phyloP scores from a whole-genome alignment of 495 filamentous ascomycete genomes.

The Penicillium bialowiezense region DNA sequence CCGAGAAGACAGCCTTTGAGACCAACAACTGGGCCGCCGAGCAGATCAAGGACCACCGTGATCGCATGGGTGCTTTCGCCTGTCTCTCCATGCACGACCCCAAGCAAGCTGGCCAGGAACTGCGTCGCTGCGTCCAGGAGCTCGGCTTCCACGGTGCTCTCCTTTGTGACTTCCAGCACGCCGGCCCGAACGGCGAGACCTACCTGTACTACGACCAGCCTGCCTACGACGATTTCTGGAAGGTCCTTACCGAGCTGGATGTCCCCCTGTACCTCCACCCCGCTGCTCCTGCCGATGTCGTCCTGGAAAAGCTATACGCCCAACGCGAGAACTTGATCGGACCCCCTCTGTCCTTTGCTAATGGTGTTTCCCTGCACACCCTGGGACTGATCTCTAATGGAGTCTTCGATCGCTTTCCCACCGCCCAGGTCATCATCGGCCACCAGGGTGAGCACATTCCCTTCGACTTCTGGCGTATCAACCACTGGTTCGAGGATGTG shows the following conservation, averaged over 20 bases:
- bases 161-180: constrained; percentile 45
- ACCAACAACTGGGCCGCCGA: constrained; percentile 48
- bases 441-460: constrained; percentile 58
- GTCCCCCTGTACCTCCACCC: constrained; percentile 59
- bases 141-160: constrained; percentile 49
- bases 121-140: constrained; percentile 45
- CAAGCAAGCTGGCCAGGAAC: constrained; percentile 41
- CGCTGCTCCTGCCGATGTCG: constrained; percentile 21
- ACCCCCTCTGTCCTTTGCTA: constrained; percentile 33
- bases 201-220: constrained; percentile 47
- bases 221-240: constrained; percentile 50
- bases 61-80: constrained; percentile 48
- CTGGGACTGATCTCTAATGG: constrained; percentile 42
- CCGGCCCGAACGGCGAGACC: constrained; percentile 33
- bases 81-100: constrained; percentile 42
- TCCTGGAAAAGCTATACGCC: constrained; percentile 26
- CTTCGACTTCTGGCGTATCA: constrained; percentile 51
- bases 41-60: constrained; percentile 39
- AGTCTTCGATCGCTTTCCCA: constrained; percentile 38
- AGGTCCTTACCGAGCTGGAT: constrained; percentile 38
- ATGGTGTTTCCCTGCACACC: constrained; percentile 34
- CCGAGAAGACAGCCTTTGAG: constrained; percentile 23
- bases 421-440: constrained; percentile 53
- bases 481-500: constrained; percentile 47
- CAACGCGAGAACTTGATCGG: constrained; percentile 25